These are phyloP conservation scores for Rhizopus sp. DNA, from an alignment of 371 early-diverging fungal species.

Conservation along the genomic window DNA sequence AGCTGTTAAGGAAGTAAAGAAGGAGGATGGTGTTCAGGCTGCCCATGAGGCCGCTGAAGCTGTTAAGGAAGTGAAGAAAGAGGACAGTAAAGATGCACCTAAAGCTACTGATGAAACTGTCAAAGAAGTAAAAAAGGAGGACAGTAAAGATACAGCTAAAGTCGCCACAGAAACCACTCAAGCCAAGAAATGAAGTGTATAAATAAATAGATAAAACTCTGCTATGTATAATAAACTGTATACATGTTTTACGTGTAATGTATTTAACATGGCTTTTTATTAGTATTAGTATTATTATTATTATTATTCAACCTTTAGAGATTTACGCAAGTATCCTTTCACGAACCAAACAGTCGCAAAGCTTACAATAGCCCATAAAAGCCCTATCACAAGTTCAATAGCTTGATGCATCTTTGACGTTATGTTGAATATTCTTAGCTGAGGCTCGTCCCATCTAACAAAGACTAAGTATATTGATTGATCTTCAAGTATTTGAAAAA, in stretches of 20 bases:
- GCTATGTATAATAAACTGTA: neutral
- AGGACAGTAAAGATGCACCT: constrained; percentile 8
- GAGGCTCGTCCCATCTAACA: constrained; percentile 55
- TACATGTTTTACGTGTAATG: constrained; percentile 1
- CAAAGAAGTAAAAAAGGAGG: constrained; percentile 1
- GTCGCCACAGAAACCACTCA: neutral
- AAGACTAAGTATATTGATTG: neutral
- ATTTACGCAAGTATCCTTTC: constrained; percentile 41
- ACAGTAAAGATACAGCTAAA: neutral
- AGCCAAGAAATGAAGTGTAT: constrained; percentile 4
- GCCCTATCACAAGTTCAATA: constrained; percentile 64
- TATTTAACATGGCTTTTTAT: neutral
- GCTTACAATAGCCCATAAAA: constrained; percentile 47
- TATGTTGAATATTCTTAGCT: constrained; percentile 59
- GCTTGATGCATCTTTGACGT: constrained; percentile 58
- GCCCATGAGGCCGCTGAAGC: constrained; percentile 12
- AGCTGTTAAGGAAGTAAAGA: constrained; percentile 17
- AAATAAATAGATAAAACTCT: constrained; percentile 2
- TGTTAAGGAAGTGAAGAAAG: constrained; percentile 11
- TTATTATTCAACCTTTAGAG: constrained; percentile 41
- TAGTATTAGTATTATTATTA: neutral
- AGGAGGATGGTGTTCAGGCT: constrained; percentile 21
- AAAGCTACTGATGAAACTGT: constrained; percentile 1
- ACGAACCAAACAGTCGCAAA: constrained; percentile 36
- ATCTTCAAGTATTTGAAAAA: constrained; percentile 3